These are phyloP conservation scores for Firmiana major DNA, from an alignment of 345 rosid genomes.

Conservation along the genomic window DNA sequence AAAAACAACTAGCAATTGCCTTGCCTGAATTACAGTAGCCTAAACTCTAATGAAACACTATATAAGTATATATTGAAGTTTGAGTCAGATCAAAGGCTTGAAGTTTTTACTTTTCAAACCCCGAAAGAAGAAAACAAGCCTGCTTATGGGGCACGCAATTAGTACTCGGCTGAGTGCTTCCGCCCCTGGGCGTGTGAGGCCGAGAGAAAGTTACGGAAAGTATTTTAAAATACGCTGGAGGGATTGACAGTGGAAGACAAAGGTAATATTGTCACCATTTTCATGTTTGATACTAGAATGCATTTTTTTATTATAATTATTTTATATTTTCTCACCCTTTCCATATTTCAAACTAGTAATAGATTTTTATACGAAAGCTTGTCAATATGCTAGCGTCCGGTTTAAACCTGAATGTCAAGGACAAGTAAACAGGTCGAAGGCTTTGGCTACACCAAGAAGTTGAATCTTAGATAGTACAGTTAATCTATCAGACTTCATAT, in stretches of 20 bases:
- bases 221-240: background rate
- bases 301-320: constrained; percentile 2
- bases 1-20: background rate
- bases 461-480: constrained; percentile 24
- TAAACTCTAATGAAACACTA: background rate
- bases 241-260: background rate
- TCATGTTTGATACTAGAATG: constrained; percentile 16
- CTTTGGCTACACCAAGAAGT: constrained; percentile 32
- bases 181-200: background rate
- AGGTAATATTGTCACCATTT: constrained; percentile 24
- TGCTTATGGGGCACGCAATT: too few relatives aligned
- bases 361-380: constrained; percentile 10
- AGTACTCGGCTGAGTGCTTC: background rate
- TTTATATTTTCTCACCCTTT: constrained; percentile 22
- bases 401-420: constrained; percentile 8
- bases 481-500: background rate
- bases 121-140: too few relatives aligned
- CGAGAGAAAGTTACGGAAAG: background rate
- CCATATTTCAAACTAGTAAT: constrained; percentile 15
- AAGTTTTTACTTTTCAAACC: too few relatives aligned
- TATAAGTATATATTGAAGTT: background rate
- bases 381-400: constrained; percentile 30
- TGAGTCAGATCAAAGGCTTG: background rate
- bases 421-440: constrained; percentile 27
- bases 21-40: background rate